These are phyloP conservation scores for Candida michaelii DNA, from an alignment of 805 yeast species.

Conservation along the genomic window DNA sequence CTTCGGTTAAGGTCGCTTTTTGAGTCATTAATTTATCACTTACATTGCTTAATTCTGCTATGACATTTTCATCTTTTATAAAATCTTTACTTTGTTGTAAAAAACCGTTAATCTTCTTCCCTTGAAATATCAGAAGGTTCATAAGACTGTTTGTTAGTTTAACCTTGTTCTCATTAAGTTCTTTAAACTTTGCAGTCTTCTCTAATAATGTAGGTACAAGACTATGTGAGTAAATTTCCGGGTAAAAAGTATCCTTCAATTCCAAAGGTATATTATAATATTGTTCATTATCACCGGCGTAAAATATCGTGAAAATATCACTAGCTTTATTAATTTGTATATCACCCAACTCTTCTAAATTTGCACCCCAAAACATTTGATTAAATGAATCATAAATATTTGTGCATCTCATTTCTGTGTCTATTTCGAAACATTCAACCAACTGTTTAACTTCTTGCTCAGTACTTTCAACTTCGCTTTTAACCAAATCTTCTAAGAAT, in stretches of 20 bases:
- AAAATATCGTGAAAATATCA: slow-evolving; percentile 30
- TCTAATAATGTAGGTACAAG: slow-evolving; percentile 21
- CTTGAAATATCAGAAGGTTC: slow-evolving; percentile 38
- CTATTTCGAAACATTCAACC: slow-evolving; percentile 32
- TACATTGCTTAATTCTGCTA: slow-evolving; percentile 19
- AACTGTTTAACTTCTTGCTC: slow-evolving; percentile 13
- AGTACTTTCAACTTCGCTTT: slow-evolving; percentile 27
- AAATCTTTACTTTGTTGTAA: slow-evolving; percentile 23
- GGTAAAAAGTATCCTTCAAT: slow-evolving; percentile 33
- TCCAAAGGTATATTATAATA: slow-evolving; percentile 20
- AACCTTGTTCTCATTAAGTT: slow-evolving; percentile 18
- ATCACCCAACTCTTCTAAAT: slow-evolving; percentile 27
- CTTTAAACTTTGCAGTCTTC: slow-evolving; percentile 19
- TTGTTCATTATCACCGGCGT: slow-evolving; percentile 26
- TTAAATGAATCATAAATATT: slow-evolving; percentile 34
- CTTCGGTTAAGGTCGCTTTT: slow-evolving; percentile 17
- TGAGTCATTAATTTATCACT: slow-evolving; percentile 19
- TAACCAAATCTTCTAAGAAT: slow-evolving; percentile 19
- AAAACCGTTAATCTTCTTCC: slow-evolving; percentile 32
- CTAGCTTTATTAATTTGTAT: slow-evolving; percentile 29
- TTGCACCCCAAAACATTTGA: slow-evolving; percentile 38
- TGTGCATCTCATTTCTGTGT: slow-evolving; percentile 25
- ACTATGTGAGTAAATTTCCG: slow-evolving; percentile 31
- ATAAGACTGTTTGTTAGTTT: slow-evolving; percentile 26
- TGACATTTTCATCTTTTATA: slow-evolving; percentile 16